Base-by-base conservation (phyloP, 2,329 filamentous ascomycete species). In the Trichoderma aggressivum region DNA sequence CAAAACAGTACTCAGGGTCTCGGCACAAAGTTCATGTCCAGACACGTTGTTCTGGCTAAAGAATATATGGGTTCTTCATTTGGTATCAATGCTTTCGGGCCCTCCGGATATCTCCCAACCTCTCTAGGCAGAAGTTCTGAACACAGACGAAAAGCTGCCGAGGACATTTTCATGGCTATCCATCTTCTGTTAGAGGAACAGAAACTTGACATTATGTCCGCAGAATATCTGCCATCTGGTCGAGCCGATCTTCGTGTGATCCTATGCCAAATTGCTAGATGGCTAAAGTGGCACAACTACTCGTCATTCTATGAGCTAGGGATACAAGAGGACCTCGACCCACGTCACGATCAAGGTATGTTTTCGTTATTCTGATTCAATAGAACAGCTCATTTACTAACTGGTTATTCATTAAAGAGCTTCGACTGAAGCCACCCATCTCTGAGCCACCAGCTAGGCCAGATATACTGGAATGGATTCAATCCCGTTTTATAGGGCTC, bases 161-260 rank as follows among this genome's bases (percentile, higher is more conserved):
- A 91, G 78, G 88, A 92, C 76, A 85, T 92, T 65, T 87, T 95
- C 47, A 84, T 97, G 74, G 91, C 89, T 1, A 84, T 99, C 14
- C 96, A 99, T 81, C 84, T 98, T 3, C 84, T 97, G n/a, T 87
- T 92, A 0, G 95, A 99, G 79, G 96, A 99, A 79, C 87, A 92
- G 73, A 98, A 97, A 78, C 86, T 99, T 2, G 89, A 93, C 72
- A 87, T 90, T 5, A 84, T 85, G 73, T 80, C 81, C 0, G 81
- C 84, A 0, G 84, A 86, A 64, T 81, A 82, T 50, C 74, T 76
- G 2, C 83, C 84, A 4, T 82, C 83, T 0, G 82, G 85, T 0
- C 81, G 83, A 30, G 79, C 81, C 11, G 84, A 87, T 61, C 76
- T 98, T 26, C 88, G 89, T n/a, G 90, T 92, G 18, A 80, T 98